Conservation (phyloP, 2,329 filamentous ascomycete species). For the Didymella lethalis region DNA sequence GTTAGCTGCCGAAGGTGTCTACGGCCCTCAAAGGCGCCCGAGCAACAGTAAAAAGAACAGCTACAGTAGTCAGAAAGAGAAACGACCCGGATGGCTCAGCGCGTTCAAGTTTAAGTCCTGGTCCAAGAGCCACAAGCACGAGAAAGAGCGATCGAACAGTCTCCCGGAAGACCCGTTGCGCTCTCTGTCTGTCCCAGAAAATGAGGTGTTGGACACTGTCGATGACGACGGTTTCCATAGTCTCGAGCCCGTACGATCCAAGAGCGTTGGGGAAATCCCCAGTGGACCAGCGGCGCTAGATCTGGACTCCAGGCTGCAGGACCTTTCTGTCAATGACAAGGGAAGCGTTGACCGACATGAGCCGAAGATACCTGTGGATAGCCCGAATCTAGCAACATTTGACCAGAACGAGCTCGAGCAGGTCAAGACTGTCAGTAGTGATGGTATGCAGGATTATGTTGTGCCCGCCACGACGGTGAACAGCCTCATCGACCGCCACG, state of each 20-base stretch:
- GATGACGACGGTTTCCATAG: conserved; percentile 26
- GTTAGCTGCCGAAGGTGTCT: conserved; percentile 31
- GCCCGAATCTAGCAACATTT: conserved; percentile 19
- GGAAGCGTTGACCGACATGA: conserved; percentile 22
- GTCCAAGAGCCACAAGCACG: conserved; percentile 35
- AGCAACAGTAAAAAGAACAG: conserved; percentile 32
- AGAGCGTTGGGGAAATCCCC: conserved; percentile 45
- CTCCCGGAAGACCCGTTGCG: conserved; percentile 33
- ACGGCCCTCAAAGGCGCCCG: conserved; percentile 23
- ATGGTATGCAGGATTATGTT: conserved; percentile 32
- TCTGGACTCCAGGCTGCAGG: conserved; percentile 37
- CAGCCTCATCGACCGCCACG: conserved; percentile 53
- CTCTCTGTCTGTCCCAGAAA: conserved; percentile 36
- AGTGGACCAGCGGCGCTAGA: conserved; percentile 33
- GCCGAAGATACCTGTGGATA: conserved; percentile 16
- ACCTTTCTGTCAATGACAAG: conserved; percentile 25
- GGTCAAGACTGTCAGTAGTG: conserved; percentile 38
- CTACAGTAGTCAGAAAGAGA: conserved; percentile 33
- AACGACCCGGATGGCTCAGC: conserved; percentile 41
- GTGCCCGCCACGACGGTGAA: conserved; percentile 44
- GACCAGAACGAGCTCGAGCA: conserved; percentile 40
- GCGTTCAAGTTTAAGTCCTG: conserved; percentile 43
- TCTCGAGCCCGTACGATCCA: conserved; percentile 43
- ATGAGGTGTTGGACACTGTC: conserved; percentile 21
- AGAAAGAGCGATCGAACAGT: conserved; percentile 36